These are phyloP conservation scores for Paramecium tetraurelia DNA, from an alignment of 73 alveolate species.

Conservation along the genomic window DNA sequence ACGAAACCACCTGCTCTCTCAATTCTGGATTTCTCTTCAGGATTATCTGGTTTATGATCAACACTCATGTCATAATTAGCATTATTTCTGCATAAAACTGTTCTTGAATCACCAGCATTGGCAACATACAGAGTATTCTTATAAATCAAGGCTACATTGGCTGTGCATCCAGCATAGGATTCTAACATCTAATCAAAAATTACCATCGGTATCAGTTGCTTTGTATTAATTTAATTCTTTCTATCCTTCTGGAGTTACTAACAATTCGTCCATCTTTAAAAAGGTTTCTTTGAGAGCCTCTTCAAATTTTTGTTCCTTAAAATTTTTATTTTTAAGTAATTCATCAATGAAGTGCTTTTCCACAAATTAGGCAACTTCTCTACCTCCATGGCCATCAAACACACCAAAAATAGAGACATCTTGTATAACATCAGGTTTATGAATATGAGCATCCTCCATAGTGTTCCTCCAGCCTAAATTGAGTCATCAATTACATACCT, in stretches of 20 bases:
- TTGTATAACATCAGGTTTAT: neutral
- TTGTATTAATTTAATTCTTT: slow-evolving; percentile 63
- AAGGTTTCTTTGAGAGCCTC: slow-evolving; percentile 83
- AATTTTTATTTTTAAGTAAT: slow-evolving; percentile 65
- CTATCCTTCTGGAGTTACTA: slow-evolving; percentile 78
- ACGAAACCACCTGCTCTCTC: slow-evolving; percentile 84
- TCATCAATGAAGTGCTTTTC: slow-evolving; percentile 67
- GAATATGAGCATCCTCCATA: slow-evolving; percentile 77
- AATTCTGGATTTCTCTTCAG: slow-evolving; percentile 84
- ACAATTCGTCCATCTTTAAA: slow-evolving; percentile 82
- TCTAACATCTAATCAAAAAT: slow-evolving; percentile 24
- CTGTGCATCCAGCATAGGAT: slow-evolving; percentile 89
- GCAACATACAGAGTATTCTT: slow-evolving; percentile 83
- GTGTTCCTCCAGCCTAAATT: slow-evolving; percentile 74
- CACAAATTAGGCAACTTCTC: slow-evolving; percentile 68
- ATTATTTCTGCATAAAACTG: slow-evolving; percentile 69
- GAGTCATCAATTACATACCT: slow-evolving; percentile 59
- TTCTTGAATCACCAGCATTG: slow-evolving; percentile 95
- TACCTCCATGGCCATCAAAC: slow-evolving; percentile 93
- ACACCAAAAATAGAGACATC: slow-evolving; percentile 76
- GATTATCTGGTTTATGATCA: slow-evolving; percentile 90
- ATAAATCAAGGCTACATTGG: slow-evolving; percentile 80
- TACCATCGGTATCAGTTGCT: slow-evolving; percentile 54
- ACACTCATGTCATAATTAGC: slow-evolving; percentile 70
- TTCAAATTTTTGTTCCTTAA: slow-evolving; percentile 71